phyloP scores from a whole-genome alignment of 2,329 filamentous ascomycete genomes.

The Neophaeococcomyces aloes region DNA sequence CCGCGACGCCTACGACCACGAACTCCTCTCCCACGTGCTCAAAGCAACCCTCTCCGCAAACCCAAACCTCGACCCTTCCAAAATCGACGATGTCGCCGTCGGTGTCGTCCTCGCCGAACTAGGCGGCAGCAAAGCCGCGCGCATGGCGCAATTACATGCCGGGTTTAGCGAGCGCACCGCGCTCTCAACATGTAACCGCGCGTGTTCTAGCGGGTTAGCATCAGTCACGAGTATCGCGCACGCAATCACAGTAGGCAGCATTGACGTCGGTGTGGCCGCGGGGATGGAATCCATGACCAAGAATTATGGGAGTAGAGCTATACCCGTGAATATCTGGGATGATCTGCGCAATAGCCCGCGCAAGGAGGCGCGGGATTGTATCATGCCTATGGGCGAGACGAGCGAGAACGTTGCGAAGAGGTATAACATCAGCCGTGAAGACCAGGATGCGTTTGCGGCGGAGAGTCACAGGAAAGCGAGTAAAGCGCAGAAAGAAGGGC shows the following conservation, averaged over 20 bases:
- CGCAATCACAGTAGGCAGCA: conserved; percentile 62
- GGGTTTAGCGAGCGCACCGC: conserved; percentile 62
- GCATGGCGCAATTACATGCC: conserved; percentile 80
- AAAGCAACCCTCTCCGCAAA: conserved; percentile 61
- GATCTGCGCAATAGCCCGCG: conserved; percentile 53
- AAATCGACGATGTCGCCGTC: conserved; percentile 71
- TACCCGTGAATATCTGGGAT: conserved; percentile 72
- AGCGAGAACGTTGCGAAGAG: conserved; percentile 76
- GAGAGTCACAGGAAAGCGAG: conserved; percentile 64
- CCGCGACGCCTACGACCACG: conserved; percentile 82
- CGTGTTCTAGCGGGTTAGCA: conserved; percentile 69
- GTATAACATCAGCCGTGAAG: conserved; percentile 60
- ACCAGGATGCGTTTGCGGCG: conserved; percentile 76
- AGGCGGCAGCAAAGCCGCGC: conserved; percentile 78
- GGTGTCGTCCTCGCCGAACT: conserved; percentile 86
- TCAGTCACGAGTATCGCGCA: conserved; percentile 65
- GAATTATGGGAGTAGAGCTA: conserved; percentile 78
- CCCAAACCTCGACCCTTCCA: conserved; percentile 58
- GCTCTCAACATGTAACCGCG: conserved; percentile 81
- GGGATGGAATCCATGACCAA: conserved; percentile 96
- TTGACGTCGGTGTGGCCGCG: conserved; percentile 66
- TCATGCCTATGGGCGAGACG: conserved; percentile 91
- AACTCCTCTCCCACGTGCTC: conserved; percentile 58
- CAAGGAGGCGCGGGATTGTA: conserved; percentile 68
- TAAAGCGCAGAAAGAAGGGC: conserved; percentile 55